Percentiles rank a stretch among this genome's conserved stretches.
phyloP scores from a whole-genome alignment of 345 rosid species.

The Physaria fendleri region DNA sequence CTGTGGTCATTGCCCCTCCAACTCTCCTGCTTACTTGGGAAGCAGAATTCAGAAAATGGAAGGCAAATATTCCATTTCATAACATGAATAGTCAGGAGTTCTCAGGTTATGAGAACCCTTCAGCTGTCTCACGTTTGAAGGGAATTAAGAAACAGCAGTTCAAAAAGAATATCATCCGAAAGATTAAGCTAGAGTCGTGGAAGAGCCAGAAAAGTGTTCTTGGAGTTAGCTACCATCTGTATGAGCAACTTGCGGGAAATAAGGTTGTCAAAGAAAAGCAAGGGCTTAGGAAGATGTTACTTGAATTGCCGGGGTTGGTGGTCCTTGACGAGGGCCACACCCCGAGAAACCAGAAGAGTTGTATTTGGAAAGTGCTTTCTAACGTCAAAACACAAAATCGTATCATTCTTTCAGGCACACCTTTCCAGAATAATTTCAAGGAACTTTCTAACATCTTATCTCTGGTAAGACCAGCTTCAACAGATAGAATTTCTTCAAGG shows the following conservation, averaged over 20 bases:
- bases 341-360: slow-evolving; percentile 48
- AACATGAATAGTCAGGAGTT: slow-evolving; percentile 41
- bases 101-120: slow-evolving; percentile 39
- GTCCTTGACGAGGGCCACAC: slow-evolving; percentile 85
- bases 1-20: slow-evolving; percentile 66
- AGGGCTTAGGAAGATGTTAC: slow-evolving; percentile 30
- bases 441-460: slow-evolving; percentile 57
- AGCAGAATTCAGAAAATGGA: slow-evolving; percentile 67
- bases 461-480: slow-evolving; percentile 46
- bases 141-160: background rate
- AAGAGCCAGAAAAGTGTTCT: slow-evolving; percentile 43
- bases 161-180: slow-evolving; percentile 22
- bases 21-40: slow-evolving; percentile 68
- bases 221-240: slow-evolving; percentile 56
- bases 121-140: slow-evolving; percentile 24
- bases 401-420: slow-evolving; percentile 76
- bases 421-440: slow-evolving; percentile 69
- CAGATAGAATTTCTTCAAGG: slow-evolving; percentile 10
- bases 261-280: background rate
- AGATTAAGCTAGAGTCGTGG: slow-evolving; percentile 64
- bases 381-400: slow-evolving; percentile 46
- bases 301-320: slow-evolving; percentile 46
- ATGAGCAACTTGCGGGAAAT: slow-evolving; percentile 38
- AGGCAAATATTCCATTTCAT: slow-evolving; percentile 45
- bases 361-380: slow-evolving; percentile 54